These are phyloP conservation scores for Tolypocladium pustulatum DNA, from an alignment of 2,329 filamentous ascomycete species.

Conservation along the genomic window DNA sequence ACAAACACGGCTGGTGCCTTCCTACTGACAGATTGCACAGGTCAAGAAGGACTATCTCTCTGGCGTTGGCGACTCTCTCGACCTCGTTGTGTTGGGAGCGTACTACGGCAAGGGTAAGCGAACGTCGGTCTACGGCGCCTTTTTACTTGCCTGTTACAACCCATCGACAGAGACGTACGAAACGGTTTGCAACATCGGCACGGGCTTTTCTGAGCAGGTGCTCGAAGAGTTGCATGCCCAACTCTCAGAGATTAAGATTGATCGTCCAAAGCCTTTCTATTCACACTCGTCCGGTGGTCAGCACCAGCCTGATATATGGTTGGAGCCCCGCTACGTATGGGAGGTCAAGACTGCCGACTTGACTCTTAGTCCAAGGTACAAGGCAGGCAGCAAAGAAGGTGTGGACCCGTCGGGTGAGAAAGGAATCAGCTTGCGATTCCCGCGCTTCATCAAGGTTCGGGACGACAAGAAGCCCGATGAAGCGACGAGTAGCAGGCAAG, in stretches of 20 bases:
- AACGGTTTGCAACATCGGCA: conserved; percentile 96
- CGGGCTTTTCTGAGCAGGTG: conserved; percentile 88
- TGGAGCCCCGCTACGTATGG: conserved; percentile 91
- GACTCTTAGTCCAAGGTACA: conserved; percentile 84
- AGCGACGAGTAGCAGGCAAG: conserved; percentile 73
- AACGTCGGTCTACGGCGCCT: conserved; percentile 90
- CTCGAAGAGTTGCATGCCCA: conserved; percentile 77
- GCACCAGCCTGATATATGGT: conserved; percentile 97
- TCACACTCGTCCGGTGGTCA: conserved; percentile 72
- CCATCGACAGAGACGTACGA: conserved; percentile 71
- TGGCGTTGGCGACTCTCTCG: conserved; percentile 88
- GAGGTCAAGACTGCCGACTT: conserved; percentile 96
- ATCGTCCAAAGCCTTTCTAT: conserved; percentile 90
- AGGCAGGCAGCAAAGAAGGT: conserved; percentile 76
- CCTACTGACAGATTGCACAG: conserved; percentile 25
- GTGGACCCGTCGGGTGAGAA: conserved; percentile 60
- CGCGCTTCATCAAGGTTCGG: conserved; percentile 79
- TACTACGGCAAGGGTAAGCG: conserved; percentile 94
- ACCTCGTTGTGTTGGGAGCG: conserved; percentile 89
- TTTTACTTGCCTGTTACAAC: conserved; percentile 92
- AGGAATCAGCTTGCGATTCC: conserved; percentile 84
- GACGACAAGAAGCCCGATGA: conserved; percentile 95
- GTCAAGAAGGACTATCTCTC: conserved; percentile 98
- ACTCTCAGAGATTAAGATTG: conserved; percentile 70
- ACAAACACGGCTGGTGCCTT: not conserved